phyloP scores from a whole-genome alignment of 163 green algal genomes.

The Scenedesmus sp. region DNA sequence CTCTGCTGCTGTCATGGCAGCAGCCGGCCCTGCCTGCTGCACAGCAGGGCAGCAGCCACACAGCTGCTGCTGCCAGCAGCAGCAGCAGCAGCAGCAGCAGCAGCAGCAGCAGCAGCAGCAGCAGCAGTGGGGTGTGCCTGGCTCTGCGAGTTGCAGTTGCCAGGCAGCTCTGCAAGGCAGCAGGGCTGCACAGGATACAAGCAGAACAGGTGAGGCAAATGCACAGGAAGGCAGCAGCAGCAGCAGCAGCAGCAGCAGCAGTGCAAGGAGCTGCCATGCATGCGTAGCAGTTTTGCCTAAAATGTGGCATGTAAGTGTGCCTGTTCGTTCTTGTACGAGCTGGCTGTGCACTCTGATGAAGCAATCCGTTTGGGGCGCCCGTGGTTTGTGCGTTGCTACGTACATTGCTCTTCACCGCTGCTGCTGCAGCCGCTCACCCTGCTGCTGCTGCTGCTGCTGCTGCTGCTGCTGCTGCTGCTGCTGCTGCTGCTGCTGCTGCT shows the following conservation, averaged over 20 bases:
- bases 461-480: neutral
- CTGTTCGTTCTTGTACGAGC: no score
- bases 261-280: neutral
- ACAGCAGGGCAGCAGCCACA: neutral
- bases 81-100: neutral
- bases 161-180: neutral
- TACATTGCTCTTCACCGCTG: no score
- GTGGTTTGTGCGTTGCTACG: no score
- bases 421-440: no score
- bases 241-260: neutral
- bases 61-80: neutral
- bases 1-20: slow-evolving; percentile 23
- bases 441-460: neutral
- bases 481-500: slow-evolving; percentile 25
- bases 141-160: neutral
- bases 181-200: neutral
- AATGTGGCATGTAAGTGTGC: neutral
- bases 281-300: neutral
- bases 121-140: neutral
- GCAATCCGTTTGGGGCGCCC: no score
- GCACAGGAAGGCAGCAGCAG: no score
- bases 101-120: neutral
- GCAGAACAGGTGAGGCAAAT: neutral
- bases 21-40: neutral
- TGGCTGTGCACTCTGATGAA: no score